These are phyloP conservation scores for Clathrus columnatus DNA, from an alignment of 768 basidiomycete genomes.

Conservation along the genomic window DNA sequence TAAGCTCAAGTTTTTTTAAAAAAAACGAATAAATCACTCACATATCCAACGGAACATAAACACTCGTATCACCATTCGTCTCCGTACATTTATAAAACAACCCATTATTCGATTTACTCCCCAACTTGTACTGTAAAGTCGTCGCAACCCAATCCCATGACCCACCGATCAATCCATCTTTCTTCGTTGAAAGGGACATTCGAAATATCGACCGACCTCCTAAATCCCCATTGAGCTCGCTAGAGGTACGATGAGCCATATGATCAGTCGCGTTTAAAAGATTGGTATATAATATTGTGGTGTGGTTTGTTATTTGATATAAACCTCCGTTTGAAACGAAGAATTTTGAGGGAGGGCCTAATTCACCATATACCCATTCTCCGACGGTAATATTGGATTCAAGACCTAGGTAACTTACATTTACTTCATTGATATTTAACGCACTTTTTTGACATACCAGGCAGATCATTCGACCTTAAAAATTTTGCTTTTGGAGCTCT, in stretches of 20 bases:
- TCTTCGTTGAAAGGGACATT: constrained; percentile 25
- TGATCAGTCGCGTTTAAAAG: constrained; percentile 39
- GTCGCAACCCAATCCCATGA: constrained; percentile 50
- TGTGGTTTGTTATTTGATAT: constrained; percentile 47
- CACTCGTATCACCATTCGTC: constrained; percentile 28
- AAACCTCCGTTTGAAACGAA: constrained; percentile 45
- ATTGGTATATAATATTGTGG: constrained; percentile 46
- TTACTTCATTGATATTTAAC: neutral
- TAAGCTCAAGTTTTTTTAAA: neutral
- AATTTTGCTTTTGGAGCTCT: neutral
- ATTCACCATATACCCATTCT: neutral
- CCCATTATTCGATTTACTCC: constrained; percentile 32
- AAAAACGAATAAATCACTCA: constrained; percentile 23
- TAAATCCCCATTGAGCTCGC: constrained; percentile 14
- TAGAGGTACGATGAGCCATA: neutral
- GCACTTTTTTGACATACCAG: neutral
- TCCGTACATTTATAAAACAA: constrained; percentile 35
- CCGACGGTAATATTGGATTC: neutral
- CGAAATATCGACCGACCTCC: constrained; percentile 42
- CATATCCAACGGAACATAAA: constrained; percentile 42
- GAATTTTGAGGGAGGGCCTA: constrained; percentile 36
- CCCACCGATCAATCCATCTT: constrained; percentile 32
- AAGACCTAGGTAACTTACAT: neutral
- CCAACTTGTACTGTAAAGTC: constrained; percentile 40
- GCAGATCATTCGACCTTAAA: neutral